These are phyloP conservation scores for Chlamydomonas sphaeroides DNA, from an alignment of 139 green algal species.

Conservation along the genomic window DNA sequence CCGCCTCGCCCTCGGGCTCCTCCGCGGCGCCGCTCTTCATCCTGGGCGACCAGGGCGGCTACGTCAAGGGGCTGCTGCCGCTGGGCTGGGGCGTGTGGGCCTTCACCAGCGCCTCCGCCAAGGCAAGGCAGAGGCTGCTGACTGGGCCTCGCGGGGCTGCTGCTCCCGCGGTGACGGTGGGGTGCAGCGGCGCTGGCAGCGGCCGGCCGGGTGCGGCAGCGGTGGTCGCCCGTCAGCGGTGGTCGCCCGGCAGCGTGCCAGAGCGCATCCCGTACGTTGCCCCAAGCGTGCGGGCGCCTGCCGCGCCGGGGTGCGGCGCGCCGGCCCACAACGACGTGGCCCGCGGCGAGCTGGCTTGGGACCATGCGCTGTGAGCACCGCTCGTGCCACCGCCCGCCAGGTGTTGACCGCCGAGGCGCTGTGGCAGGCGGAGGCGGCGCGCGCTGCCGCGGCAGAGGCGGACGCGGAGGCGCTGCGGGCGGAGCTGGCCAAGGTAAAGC, in stretches of 20 bases:
- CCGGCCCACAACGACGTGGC: too few relatives aligned
- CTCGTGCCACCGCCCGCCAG: not conserved
- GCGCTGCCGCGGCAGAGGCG: not conserved
- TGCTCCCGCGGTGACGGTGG: too few relatives aligned
- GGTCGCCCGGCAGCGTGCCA: too few relatives aligned
- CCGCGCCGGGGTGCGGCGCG: too few relatives aligned
- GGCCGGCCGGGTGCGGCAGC: too few relatives aligned
- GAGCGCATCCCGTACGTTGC: too few relatives aligned
- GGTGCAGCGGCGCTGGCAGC: too few relatives aligned
- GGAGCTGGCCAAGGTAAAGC: not conserved
- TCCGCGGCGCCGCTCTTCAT: slow-evolving; percentile 50
- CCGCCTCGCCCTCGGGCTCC: not conserved
- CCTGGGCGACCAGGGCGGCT: slow-evolving; percentile 55
- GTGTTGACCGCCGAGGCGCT: slow-evolving; percentile 46
- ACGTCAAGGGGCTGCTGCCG: slow-evolving; percentile 40
- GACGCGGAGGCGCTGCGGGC: slow-evolving; percentile 18
- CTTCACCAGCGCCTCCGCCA: slow-evolving; percentile 14
- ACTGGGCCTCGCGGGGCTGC: too few relatives aligned
- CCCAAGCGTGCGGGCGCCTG: too few relatives aligned
- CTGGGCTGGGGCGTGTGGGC: slow-evolving; percentile 45
- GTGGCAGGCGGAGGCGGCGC: slow-evolving; percentile 12
- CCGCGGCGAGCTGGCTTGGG: too few relatives aligned
- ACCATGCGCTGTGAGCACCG: too few relatives aligned
- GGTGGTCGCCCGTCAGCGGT: too few relatives aligned
- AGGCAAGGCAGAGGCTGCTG: slow-evolving; percentile 13